Conservation (phyloP, 805 yeast genomes). For the Kazachstania taianensis region DNA sequence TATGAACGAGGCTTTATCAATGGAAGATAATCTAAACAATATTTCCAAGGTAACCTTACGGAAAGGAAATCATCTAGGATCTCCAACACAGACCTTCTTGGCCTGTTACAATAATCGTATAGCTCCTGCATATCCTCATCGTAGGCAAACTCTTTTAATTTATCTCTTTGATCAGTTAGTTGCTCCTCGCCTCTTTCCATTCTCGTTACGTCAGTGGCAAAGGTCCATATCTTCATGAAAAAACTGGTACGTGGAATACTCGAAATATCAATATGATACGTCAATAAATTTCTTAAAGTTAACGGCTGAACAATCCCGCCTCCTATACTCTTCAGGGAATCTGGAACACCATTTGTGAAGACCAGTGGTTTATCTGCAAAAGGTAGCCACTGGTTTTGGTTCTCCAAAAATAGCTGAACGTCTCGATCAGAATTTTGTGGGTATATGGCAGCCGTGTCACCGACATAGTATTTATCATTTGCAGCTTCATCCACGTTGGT, state of each 20-base stretch:
- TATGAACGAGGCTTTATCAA: constrained; percentile 69
- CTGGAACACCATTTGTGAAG: constrained; percentile 21
- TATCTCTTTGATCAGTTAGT: constrained; percentile 56
- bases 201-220: constrained; percentile 43
- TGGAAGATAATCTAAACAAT: constrained; percentile 71
- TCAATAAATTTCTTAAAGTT: constrained; percentile 63
- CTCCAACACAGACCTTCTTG: constrained; percentile 80
- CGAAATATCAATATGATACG: constrained; percentile 72
- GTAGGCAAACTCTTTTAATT: constrained; percentile 62
- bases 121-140: constrained; percentile 71
- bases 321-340: constrained; percentile 28
- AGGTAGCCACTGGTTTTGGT: constrained; percentile 61
- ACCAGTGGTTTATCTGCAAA: constrained; percentile 49
- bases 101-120: constrained; percentile 86
- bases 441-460: constrained; percentile 70
- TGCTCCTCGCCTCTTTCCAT: constrained; percentile 24
- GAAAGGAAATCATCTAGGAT: constrained; percentile 73
- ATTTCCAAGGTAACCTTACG: constrained; percentile 63
- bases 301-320: constrained; percentile 54
- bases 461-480: constrained; percentile 44
- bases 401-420: constrained; percentile 54
- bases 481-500: constrained; percentile 18
- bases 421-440: constrained; percentile 58
- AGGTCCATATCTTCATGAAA: constrained; percentile 64
- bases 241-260: constrained; percentile 80